phyloP scores from a whole-genome alignment of 2,329 filamentous ascomycete genomes.

The Fusarium floridanum region DNA sequence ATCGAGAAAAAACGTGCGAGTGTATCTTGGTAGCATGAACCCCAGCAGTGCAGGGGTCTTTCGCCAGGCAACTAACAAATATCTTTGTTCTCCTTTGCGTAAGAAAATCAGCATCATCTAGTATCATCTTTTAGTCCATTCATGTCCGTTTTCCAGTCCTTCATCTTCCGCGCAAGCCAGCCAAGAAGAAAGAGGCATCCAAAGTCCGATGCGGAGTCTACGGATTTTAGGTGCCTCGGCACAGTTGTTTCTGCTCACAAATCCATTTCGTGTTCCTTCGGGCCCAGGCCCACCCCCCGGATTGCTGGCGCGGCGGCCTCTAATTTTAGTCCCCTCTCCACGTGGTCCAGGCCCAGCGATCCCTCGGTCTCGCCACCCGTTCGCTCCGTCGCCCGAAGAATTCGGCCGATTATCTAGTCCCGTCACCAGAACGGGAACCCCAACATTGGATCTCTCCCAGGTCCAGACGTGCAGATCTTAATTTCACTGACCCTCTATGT shows the following conservation, averaged over 20 bases:
- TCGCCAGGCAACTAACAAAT: conserved; percentile 1
- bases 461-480: not conserved
- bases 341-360: conserved; percentile 38
- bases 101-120: not conserved
- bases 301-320: conserved; percentile 19
- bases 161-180: not conserved
- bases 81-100: conserved; percentile 7
- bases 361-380: conserved; percentile 36
- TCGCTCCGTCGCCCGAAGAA: conserved; percentile 30
- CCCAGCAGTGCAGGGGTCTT: conserved; percentile 12
- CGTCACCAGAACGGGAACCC: not conserved
- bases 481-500: not conserved
- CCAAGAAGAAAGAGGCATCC: not conserved
- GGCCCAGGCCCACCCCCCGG: conserved; percentile 6
- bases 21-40: conserved; percentile 6
- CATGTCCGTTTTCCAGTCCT: not conserved
- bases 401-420: conserved; percentile 31
- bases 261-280: not conserved
- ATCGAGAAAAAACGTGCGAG: not conserved
- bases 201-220: not conserved
- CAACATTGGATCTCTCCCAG: conserved; percentile 1
- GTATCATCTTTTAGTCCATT: not conserved
- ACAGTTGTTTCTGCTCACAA: not conserved
- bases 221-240: conserved; percentile 5
- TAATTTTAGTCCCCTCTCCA: conserved; percentile 37